Base-by-base conservation (phyloP, 768 basidiomycete species). In the Agrocybe praecox region DNA sequence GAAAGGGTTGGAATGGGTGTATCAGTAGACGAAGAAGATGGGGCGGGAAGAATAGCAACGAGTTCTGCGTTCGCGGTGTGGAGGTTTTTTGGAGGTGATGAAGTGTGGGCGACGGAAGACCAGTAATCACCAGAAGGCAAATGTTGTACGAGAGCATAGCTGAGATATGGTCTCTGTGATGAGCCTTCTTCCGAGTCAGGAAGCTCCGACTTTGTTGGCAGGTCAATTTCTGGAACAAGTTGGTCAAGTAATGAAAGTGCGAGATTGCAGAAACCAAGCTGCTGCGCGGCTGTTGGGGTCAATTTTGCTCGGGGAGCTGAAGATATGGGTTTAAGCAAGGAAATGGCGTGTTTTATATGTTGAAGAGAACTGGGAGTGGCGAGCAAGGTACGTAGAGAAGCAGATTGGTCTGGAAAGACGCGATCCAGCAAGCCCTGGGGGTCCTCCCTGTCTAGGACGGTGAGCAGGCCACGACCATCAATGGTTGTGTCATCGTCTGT, bases 81-180 rank as follows among this genome's bases (percentile, higher is more conserved):
- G 14, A 89, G 68, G 59, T 79, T 73, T 26, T 74, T 56, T 60
- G 74, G 47, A 60, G 72, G 49, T 62, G 74, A 32, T 67, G 75
- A 53, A 65, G 68, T 53, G 69, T 78, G 69, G 19, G 84, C 78
- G 65, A 78, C 81, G 52, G 87, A 80, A 23, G 92, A 91, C 15
- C 90, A 80, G 87, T 90, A 94, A 56, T 88, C 87, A 36, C 86
- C 90, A 1, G 77, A 80, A 0, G 92, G 90, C 7, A 94, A 76
- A 57, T 85, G 87, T 64, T 94, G 92, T 61, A 93, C 79, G 46
- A 94, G 82, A 2, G 92, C 91, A 71, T 88, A 92, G 65, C 79
- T 83, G 52, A 80, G 83, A 45, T 70, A 74, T 58, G 72, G 62
- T 58, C 72, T 59, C 45, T 71, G 60, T 1, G 63, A 66, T 19